Conservation (phyloP, 345 rosid genomes). For the Orychophragmus violaceus region DNA sequence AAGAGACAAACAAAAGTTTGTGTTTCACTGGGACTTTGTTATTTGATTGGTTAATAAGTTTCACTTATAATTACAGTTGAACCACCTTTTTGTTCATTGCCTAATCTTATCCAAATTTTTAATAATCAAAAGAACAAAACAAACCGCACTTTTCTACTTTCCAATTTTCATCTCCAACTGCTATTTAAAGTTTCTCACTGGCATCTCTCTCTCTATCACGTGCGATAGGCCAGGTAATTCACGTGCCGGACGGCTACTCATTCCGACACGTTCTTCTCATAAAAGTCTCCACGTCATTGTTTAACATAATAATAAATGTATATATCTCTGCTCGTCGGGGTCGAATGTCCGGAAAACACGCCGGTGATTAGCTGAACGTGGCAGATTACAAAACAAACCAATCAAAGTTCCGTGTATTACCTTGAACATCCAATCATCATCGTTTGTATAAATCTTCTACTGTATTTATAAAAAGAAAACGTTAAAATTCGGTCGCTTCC, state of each 20-base stretch:
- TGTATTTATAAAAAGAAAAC: background rate
- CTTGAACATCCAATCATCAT: background rate
- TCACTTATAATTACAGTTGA: background rate
- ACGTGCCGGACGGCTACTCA: constrained; percentile 10
- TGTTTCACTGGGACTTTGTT: background rate
- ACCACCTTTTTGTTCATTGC: background rate
- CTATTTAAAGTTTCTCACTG: background rate
- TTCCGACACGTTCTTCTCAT: constrained; percentile 16
- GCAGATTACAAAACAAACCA: background rate
- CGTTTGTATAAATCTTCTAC: background rate
- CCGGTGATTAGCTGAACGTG: constrained; percentile 15
- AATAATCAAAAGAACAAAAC: background rate
- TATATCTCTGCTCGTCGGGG: constrained; percentile 9
- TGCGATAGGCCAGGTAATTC: constrained; percentile 16
- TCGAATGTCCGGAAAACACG: constrained; percentile 19
- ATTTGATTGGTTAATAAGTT: background rate
- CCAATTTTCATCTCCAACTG: background rate
- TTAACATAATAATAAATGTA: background rate
- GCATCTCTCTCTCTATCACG: constrained; percentile 1
- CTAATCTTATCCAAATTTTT: background rate
- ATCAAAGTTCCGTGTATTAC: background rate
- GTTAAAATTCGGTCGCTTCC: background rate
- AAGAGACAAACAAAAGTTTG: too few species aligned
- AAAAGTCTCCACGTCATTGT: background rate
- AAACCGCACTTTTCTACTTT: background rate